Percentiles rank a stretch among this genome's conserved stretches.
Conservation (phyloP, 768 basidiomycete species). For the Coprinopsis marcescibilis region DNA sequence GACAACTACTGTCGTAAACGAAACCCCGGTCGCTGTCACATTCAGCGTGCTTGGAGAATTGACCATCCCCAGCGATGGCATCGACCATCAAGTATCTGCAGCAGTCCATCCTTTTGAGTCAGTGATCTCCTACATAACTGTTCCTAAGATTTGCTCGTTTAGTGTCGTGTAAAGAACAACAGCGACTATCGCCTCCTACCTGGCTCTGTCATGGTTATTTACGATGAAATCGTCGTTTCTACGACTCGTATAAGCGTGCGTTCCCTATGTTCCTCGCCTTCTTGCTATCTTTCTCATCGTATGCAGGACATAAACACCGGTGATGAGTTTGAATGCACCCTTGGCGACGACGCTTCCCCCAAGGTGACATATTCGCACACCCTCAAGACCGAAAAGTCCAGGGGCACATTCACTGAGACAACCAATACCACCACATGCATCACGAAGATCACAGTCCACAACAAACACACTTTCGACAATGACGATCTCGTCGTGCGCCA, state of each 20-base stretch:
- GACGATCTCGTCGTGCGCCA: conserved; percentile 41
- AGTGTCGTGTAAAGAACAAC: conserved; percentile 51
- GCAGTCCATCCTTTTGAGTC: conserved; percentile 43
- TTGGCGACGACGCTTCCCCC: conserved; percentile 41
- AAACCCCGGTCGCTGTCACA: conserved; percentile 47
- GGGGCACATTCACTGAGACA: conserved; percentile 39
- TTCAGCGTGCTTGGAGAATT: conserved; percentile 46
- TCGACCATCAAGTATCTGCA: conserved; percentile 49
- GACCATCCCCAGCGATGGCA: conserved; percentile 49
- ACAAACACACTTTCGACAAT: conserved; percentile 43
- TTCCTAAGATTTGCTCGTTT: conserved; percentile 39
- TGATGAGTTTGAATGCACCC: conserved; percentile 49
- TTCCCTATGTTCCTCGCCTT: conserved; percentile 1
- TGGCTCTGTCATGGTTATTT: conserved; percentile 48
- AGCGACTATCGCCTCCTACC: conserved; percentile 52
- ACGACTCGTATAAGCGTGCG: conserved; percentile 41
- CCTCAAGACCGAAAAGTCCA: conserved; percentile 29
- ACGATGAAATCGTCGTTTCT: conserved; percentile 55
- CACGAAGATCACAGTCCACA: conserved; percentile 39
- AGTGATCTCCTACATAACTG: conserved; percentile 39
- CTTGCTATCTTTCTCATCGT: background rate
- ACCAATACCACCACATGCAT: conserved; percentile 39
- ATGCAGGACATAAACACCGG: conserved; percentile 40
- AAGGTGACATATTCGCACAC: conserved; percentile 41
- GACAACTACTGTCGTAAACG: conserved; percentile 29